Evolutionary conservation across 2,329 filamentous ascomycete species (phyloP).

Genomic region (Colletotrichum camelliae): DNA sequence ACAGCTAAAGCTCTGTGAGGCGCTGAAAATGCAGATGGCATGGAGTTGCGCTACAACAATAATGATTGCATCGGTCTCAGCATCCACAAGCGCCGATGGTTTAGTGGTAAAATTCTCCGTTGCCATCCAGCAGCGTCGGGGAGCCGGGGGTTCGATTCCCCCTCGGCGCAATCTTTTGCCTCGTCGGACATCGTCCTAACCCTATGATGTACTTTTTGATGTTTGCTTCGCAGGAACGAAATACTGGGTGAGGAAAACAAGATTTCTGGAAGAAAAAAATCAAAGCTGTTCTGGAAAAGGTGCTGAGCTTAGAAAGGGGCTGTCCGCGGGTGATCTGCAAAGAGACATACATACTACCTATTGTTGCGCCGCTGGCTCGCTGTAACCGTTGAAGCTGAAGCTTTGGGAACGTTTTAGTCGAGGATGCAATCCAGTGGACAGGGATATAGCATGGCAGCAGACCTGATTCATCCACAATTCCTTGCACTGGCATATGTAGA

Average conservation of each 20-base stretch:
- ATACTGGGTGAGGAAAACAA: too few species aligned
- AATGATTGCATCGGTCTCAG: rapidly evolving
- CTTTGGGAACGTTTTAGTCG: neutral
- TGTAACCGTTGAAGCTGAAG: neutral
- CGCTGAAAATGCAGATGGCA: neutral
- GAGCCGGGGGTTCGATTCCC: slow-evolving; percentile 23
- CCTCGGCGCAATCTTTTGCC: slow-evolving; percentile 14
- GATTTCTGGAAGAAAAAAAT: too few species aligned
- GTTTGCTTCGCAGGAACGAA: neutral
- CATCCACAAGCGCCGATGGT: slow-evolving; percentile 13
- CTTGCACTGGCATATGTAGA: neutral
- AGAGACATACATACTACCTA: too few species aligned
- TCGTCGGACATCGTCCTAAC: neutral
- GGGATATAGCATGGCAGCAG: neutral
- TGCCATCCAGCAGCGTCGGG: slow-evolving; percentile 19
- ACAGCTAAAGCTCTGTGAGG: neutral
- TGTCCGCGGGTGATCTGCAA: too few species aligned
- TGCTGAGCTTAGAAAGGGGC: too few species aligned
- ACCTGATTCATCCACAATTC: neutral
- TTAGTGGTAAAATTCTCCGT: slow-evolving; percentile 24
- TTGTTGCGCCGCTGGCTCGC: too few species aligned
- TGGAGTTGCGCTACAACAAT: neutral
- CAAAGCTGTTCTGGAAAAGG: too few species aligned
- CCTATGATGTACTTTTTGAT: neutral
- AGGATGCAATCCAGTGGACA: neutral